Evolutionary conservation across 2,329 filamentous ascomycete species (phyloP).

Genomic region (Cordyceps cateniannulata): DNA sequence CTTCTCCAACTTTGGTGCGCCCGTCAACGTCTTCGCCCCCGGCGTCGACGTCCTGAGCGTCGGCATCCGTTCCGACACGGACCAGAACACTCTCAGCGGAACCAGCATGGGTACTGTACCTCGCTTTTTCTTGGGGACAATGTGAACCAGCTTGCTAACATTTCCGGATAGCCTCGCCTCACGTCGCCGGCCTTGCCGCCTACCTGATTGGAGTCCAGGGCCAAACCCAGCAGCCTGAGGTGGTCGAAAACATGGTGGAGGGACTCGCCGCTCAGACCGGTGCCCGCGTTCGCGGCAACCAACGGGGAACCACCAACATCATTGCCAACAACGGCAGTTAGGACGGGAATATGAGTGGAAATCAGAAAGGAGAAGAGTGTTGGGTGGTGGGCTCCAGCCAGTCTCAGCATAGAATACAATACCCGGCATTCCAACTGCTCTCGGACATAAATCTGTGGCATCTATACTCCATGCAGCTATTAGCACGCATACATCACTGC

Average conservation of each 20-base stretch:
- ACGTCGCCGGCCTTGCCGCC: constrained; percentile 60
- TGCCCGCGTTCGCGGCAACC: constrained; percentile 37
- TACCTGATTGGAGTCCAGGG: constrained; percentile 57
- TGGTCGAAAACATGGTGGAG: constrained; percentile 43
- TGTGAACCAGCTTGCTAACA: constrained; percentile 15
- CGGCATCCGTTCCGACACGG: constrained; percentile 43
- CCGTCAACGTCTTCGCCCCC: constrained; percentile 50
- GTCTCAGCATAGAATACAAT: neutral
- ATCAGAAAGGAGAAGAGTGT: neutral
- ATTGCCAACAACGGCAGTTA: constrained; percentile 52
- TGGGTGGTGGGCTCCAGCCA: neutral
- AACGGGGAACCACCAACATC: constrained; percentile 38
- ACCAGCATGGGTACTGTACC: constrained; percentile 50
- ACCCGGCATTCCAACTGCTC: neutral
- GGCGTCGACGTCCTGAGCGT: constrained; percentile 49
- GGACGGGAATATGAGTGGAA: neutral
- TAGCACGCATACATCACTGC: too few relatives aligned
- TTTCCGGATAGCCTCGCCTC: constrained; percentile 47
- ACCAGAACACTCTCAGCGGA: constrained; percentile 40
- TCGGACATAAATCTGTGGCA: neutral
- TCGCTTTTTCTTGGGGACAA: neutral
- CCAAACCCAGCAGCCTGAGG: constrained; percentile 31
- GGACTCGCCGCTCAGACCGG: constrained; percentile 42
- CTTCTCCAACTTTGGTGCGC: constrained; percentile 53
- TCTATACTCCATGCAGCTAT: neutral